A percentile compares a stretch with the other conserved stretches of the same genome.
These are phyloP conservation scores for Phaffia australis DNA, from an alignment of 768 basidiomycete species.

Conservation along the genomic window DNA sequence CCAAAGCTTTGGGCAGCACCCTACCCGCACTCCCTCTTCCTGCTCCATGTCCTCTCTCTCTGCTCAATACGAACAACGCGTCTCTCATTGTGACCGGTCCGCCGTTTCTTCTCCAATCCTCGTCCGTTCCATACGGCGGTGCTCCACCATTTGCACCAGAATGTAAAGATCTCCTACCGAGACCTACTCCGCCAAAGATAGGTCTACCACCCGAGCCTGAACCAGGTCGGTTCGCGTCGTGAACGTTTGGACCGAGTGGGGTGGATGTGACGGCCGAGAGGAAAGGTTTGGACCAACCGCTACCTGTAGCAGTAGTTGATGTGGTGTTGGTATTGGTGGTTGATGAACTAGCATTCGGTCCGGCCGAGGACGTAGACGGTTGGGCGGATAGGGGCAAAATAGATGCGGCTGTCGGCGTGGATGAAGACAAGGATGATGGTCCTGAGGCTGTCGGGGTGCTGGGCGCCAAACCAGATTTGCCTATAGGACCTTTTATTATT, in stretches of 20 bases:
- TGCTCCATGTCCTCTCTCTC: slow-evolving; percentile 29
- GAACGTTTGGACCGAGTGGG: slow-evolving; percentile 13
- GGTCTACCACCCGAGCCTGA: too few species aligned
- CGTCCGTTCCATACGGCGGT: background rate
- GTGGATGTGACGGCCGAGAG: slow-evolving; percentile 16
- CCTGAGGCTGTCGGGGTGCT: slow-evolving; percentile 31
- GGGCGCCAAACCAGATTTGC: slow-evolving; percentile 30
- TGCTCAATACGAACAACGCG: slow-evolving; percentile 74
- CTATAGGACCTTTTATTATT: background rate
- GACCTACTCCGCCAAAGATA: too few species aligned
- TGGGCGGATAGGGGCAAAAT: background rate
- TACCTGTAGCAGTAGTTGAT: background rate
- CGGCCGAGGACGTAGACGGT: too few species aligned
- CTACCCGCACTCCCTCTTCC: slow-evolving; percentile 16
- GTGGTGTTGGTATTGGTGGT: background rate
- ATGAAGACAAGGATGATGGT: slow-evolving; percentile 27
- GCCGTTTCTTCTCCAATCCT: slow-evolving; percentile 37
- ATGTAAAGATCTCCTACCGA: too few species aligned
- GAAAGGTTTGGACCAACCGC: slow-evolving; percentile 18
- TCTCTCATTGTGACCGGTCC: slow-evolving; percentile 58
- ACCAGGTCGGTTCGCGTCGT: background rate
- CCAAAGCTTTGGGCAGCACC: slow-evolving; percentile 14
- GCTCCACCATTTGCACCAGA: too few species aligned
- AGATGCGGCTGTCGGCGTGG: slow-evolving; percentile 1
- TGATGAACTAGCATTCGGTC: background rate